Evolutionary conservation across 495 filamentous ascomycete genomes (phyloP), one percentile per base, ranked within the genome.

Genomic region (Penicillium canariense): DNA sequence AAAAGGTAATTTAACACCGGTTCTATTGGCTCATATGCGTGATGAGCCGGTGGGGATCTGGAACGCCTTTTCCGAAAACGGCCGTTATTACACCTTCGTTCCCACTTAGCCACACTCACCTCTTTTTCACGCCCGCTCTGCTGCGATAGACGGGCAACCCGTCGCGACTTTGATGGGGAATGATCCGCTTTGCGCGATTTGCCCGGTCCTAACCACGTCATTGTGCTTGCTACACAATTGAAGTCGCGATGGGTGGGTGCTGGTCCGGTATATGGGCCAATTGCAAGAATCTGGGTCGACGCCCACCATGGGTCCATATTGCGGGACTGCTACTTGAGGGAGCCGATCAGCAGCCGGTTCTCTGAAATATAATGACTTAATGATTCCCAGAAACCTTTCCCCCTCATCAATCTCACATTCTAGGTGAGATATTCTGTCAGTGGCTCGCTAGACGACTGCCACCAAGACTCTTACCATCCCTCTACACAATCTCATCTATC

Each of bases 311-410:
- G 52, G 28, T 55, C 52, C 34, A 48, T 40, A 48, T 36, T 15
- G 30, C 52, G 57, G 57, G 43, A 51, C 47, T 60, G 31, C 57
- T 55, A 17, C 39, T 48, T 55, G 48, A 26, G 57, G 52, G 57
- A 60, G 55, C 51, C 52, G 51, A 55, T 60, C 57, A 51, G 26
- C 57, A 42, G 31, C 31, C 18, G 28, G 28, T 48, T 48, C 31
- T 48, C 30, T 32, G 18, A 35, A 48, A 48, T 48, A 48, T 48
- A 48, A 48, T 58, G 48, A 36, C 42, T 47, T 54, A 46, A 47
- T 45, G 34, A 46, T 28, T 46, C 43, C 43, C 43, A 20, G 43
- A 31, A 46, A 27, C 14, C 43, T 18, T 5, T 44, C 30, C 30
- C 10, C 22, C 45, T 35, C 38, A 30, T 28, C 50, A 53, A 31